Conservation (phyloP, 257 asterid genomes). For the Salvia rosmarinus region DNA sequence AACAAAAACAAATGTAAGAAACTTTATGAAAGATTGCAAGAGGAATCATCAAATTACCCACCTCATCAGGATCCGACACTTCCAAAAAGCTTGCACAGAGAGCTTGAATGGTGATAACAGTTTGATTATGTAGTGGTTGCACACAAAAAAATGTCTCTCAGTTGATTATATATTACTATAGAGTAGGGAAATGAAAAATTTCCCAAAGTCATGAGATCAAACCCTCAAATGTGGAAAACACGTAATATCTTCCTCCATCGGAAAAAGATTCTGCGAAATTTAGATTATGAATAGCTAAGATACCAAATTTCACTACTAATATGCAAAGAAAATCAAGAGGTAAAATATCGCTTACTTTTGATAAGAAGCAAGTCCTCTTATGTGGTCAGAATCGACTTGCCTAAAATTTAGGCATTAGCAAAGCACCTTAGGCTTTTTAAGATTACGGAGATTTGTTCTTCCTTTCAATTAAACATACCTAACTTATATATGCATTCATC, state of each 20-base stretch:
- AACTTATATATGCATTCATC: conserved; percentile 50
- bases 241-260: conserved; percentile 69
- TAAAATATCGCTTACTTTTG: too few relatives aligned
- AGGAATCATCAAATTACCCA: conserved; percentile 35
- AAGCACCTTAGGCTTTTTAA: conserved; percentile 26
- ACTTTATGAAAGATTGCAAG: neutral
- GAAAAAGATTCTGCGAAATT: conserved; percentile 56
- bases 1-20: neutral
- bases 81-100: conserved; percentile 72
- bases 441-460: conserved; percentile 13
- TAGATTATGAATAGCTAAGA: conserved; percentile 7
- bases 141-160: conserved; percentile 17
- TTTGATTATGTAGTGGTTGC: conserved; percentile 53
- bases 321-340: too few relatives aligned
- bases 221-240: conserved; percentile 68
- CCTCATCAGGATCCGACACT: conserved; percentile 88
- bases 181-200: conserved; percentile 25
- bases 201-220: conserved; percentile 29
- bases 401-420: conserved; percentile 36
- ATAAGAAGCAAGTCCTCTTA: too few relatives aligned
- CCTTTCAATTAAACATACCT: conserved; percentile 50
- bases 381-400: conserved; percentile 52
- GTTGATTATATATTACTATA: neutral
- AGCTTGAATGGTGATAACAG: conserved; percentile 69
- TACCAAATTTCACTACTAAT: too few relatives aligned